Evolutionary conservation across 78 protist species (phyloP), one percentile per base, ranked within the genome.

Genomic region (Dictyostelium intermedium): DNA sequence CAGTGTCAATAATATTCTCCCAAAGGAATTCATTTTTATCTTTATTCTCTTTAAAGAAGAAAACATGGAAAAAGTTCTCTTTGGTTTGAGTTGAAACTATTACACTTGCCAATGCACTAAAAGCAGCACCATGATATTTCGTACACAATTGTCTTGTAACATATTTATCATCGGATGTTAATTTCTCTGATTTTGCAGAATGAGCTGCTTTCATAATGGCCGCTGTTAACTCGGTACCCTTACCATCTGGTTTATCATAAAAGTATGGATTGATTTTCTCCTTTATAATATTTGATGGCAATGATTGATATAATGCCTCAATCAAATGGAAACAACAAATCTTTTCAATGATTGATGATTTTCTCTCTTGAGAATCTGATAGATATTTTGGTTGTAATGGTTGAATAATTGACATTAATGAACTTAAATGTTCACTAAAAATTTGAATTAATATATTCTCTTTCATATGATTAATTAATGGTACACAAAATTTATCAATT

Each of bases 1-100:
- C 86, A 41, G 73, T 20, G 63, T 93, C 95, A 25, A 96, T 37
- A 35, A 96, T 84, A 27, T 93, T 96, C 66, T 93, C 98, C 96
- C 98, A 96, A 39, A 96, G 69, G 11, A 72, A 61, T 91, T 84
- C 93, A 35, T 85, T 93, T 85, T 96, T 96, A 1, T 83, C 96
- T 32, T 66, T 61, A 43, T 87, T 91, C 76, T 96, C 98, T 61
- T 73, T 86, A 82, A 96, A 93, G 30, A 91, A 76, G 91, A 96
- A 89, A 7, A 53, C 82, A n/a, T 74, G 74, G 83, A 73, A 93
- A 60, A 96, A 84, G 73, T 91, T 72, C 39, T 91, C 96, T 7
- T 91, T 91, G 69, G 61, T 76, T 30, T 96, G 98, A 23, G 98
- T 96, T 16, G 82, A 7, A 2, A 66, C 16, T 32, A 96, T 84